Percentiles rank a stretch among this genome's conserved stretches.
These are phyloP conservation scores for Jatropha multifida DNA, from an alignment of 441 rosid species.

Conservation along the genomic window DNA sequence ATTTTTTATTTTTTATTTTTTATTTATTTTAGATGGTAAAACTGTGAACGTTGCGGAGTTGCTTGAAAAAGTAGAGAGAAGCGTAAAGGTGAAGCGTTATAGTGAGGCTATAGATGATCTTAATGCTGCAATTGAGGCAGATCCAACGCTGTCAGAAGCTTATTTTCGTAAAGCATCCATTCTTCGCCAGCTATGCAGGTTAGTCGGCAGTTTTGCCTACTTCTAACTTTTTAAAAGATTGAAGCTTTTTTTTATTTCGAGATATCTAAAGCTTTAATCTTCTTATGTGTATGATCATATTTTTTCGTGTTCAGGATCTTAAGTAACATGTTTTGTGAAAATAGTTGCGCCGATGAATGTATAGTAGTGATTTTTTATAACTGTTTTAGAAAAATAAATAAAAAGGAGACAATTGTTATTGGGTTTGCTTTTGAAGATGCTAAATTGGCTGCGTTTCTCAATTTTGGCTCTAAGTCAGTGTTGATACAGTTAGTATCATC, in stretches of 20 bases:
- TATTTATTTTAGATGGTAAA: slow-evolving; percentile 49
- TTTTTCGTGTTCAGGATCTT: not conserved
- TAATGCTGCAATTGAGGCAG: slow-evolving; percentile 89
- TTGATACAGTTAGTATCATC: not conserved
- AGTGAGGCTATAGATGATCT: slow-evolving; percentile 88
- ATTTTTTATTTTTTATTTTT: not conserved
- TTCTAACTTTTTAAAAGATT: not conserved
- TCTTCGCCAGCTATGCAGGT: slow-evolving; percentile 94
- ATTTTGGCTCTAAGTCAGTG: not conserved
- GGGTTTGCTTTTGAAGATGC: not conserved
- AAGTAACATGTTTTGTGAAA: not conserved
- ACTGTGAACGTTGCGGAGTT: slow-evolving; percentile 62
- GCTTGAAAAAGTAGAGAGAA: slow-evolving; percentile 72
- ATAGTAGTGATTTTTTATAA: not conserved
- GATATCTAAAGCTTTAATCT: not conserved
- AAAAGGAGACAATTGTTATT: not conserved
- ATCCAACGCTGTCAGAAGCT: slow-evolving; percentile 88
- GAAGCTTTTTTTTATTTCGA: not conserved
- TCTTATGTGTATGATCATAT: not conserved
- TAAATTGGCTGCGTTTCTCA: not conserved
- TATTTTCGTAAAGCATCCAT: slow-evolving; percentile 67
- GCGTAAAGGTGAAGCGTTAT: slow-evolving; percentile 71
- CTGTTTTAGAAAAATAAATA: too few species aligned
- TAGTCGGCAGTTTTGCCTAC: slow-evolving; percentile 11
- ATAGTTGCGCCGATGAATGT: not conserved